Conservation (phyloP, 768 basidiomycete species). For the Boletus speciosus region DNA sequence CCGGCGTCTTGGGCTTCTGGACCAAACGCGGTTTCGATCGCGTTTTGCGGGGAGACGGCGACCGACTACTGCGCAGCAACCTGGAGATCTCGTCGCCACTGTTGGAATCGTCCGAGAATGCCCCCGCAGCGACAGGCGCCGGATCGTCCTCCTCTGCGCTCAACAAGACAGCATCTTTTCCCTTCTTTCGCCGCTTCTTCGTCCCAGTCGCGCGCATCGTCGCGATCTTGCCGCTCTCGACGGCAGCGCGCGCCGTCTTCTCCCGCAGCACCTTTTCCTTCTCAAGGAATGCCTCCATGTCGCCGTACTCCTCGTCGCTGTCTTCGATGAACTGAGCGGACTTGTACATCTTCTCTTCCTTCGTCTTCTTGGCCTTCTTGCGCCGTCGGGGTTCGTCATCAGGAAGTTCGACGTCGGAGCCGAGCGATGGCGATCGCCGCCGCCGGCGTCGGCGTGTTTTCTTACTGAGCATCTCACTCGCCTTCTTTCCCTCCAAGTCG, state of each 20-base stretch:
- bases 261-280: conserved; percentile 64
- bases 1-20: conserved; percentile 29
- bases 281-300: conserved; percentile 79
- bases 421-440: conserved; percentile 47
- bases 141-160: conserved; percentile 28
- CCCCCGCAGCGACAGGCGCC: conserved; percentile 9
- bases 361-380: conserved; percentile 51
- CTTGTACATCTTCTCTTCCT: conserved; percentile 75
- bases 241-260: conserved; percentile 46
- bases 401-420: conserved; percentile 36
- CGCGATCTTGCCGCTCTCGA: conserved; percentile 37
- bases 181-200: conserved; percentile 54
- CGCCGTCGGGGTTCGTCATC: conserved; percentile 35
- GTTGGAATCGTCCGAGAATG: conserved; percentile 19
- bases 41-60: conserved; percentile 21
- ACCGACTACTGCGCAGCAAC: conserved; percentile 24
- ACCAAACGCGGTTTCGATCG: conserved; percentile 41
- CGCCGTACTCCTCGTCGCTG: conserved; percentile 79
- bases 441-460: conserved; percentile 52
- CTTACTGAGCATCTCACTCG: conserved; percentile 66
- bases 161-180: conserved; percentile 45
- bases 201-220: conserved; percentile 48
- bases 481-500: conserved; percentile 74
- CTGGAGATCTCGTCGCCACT: conserved; percentile 27
- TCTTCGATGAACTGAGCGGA: conserved; percentile 91